Evolutionary conservation across 2,329 filamentous ascomycete species (phyloP).

Genomic region (Paradendryphiella salina): DNA sequence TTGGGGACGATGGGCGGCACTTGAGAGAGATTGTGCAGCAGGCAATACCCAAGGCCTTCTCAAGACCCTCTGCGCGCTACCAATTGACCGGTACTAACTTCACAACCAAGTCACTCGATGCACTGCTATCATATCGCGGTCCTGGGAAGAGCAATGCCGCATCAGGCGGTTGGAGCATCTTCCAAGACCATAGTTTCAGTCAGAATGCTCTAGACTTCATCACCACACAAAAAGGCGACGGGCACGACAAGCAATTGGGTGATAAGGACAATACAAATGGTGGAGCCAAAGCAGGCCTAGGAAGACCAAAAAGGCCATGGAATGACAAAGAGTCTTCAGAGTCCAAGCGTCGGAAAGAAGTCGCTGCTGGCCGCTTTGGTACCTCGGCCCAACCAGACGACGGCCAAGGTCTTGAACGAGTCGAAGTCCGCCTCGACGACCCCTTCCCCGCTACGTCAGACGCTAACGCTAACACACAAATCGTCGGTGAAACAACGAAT

Average conservation of each 20-base stretch:
- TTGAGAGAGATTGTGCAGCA: constrained; percentile 73
- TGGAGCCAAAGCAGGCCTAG: constrained; percentile 28
- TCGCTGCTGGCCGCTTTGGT: constrained; percentile 73
- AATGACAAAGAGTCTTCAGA: constrained; percentile 35
- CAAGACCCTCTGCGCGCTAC: constrained; percentile 72
- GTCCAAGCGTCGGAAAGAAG: constrained; percentile 61
- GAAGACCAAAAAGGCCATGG: constrained; percentile 33
- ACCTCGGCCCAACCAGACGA: constrained; percentile 48
- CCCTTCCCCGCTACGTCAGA: constrained; percentile 36
- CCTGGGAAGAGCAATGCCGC: constrained; percentile 70
- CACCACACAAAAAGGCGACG: constrained; percentile 31
- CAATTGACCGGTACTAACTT: constrained; percentile 69
- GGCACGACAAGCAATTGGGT: constrained; percentile 17
- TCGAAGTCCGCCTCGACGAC: constrained; percentile 57
- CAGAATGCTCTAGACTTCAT: constrained; percentile 56
- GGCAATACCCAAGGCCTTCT: constrained; percentile 80
- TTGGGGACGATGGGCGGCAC: constrained; percentile 52
- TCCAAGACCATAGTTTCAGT: constrained; percentile 65
- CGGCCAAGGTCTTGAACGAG: constrained; percentile 51
- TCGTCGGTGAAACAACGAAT: constrained; percentile 22
- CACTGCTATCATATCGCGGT: constrained; percentile 70
- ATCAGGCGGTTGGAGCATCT: constrained; percentile 78
- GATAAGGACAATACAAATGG: constrained; percentile 21
- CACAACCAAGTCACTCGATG: constrained; percentile 70
- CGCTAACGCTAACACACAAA: constrained; percentile 4